Conservation (phyloP, 805 yeast species). For the Yueomyces sp. region DNA sequence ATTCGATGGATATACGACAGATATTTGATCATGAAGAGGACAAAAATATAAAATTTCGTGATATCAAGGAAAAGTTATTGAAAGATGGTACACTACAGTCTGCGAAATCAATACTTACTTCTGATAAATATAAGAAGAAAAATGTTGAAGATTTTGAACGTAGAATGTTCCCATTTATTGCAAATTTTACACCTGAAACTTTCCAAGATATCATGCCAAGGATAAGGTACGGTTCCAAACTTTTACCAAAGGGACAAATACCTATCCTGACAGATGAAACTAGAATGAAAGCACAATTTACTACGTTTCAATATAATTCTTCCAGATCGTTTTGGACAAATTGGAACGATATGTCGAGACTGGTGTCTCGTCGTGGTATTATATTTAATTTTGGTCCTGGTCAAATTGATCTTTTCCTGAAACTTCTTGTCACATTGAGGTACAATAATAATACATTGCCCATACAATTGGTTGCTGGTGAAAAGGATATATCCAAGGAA, state of each 20-base stretch:
- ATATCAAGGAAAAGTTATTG: too few relatives aligned
- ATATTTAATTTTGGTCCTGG: conserved; percentile 9
- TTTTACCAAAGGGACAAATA: conserved; percentile 4
- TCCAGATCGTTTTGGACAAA: conserved; percentile 2
- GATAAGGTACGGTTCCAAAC: conserved; percentile 3
- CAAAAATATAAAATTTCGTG: too few relatives aligned
- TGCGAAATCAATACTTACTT: too few relatives aligned
- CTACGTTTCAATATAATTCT: background rate
- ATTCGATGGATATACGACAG: background rate
- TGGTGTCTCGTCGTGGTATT: conserved; percentile 6
- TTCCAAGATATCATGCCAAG: conserved; percentile 7
- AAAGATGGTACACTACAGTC: too few relatives aligned
- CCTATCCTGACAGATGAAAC: conserved; percentile 1
- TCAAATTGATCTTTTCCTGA: conserved; percentile 17
- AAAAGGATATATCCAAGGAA: conserved; percentile 23
- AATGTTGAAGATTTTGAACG: conserved; percentile 13
- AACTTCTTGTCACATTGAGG: conserved; percentile 31
- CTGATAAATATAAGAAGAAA: background rate
- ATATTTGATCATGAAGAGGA: background rate
- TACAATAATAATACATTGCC: conserved; percentile 26
- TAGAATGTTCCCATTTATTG: conserved; percentile 13
- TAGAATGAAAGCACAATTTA: background rate
- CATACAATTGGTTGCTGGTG: conserved; percentile 27
- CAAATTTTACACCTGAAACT: conserved; percentile 2
- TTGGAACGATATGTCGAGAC: conserved; percentile 6